Evolutionary conservation across 2,329 filamentous ascomycete genomes (phyloP), one percentile per base, ranked within the genome.

Genomic region (Colletotrichum tabaci): DNA sequence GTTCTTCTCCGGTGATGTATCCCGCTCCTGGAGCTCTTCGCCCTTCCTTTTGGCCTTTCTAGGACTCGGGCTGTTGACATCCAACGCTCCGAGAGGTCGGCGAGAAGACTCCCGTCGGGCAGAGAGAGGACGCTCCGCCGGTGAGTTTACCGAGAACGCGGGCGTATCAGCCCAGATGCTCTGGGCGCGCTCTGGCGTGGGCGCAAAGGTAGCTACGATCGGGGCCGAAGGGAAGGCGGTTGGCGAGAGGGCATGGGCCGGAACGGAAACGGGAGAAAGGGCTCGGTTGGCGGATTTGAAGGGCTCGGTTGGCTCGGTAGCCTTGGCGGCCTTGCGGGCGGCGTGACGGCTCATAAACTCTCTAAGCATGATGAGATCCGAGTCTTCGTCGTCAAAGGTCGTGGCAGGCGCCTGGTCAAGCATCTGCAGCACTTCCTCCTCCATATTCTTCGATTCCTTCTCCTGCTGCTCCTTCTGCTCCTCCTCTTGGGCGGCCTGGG

Each of bases 41-140:
- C 72, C 69, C 75, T 83, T 82, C 38, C 81, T 77, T 75, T 83
- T 83, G 23, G 55, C 47, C 76, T 82, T 84, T 26, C 72, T 73
- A 9, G 80, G 81, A 72, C 80, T 82, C 10, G 81, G 81, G 68
- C 81, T 83, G 77, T 84, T 84, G 38, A 75, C 67, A 60, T 82
- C 81, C 75, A 78, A 82, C 18, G 75, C 74, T 35, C 77, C 77
- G 16, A 84, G 77, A 16, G 82, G 81, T n/a, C 42, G 66, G n/a
- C 70, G 70, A 21, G 38, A 60, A 30, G 65, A 71, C 1, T 47
- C 65, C 42, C 46, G 60, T 26, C 38, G 38, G 9, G n/a, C 16
- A 46, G 10, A 8, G 15, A 21, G 23, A 56, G 53, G 21, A 15
- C 67, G 61, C 2, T 69, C 67, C 13, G 67, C 26, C 3, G 67